Evolutionary conservation across 2,329 filamentous ascomycete genomes (phyloP), one percentile per base, ranked within the genome.

Genomic region (Clonostachys rhizophaga): DNA sequence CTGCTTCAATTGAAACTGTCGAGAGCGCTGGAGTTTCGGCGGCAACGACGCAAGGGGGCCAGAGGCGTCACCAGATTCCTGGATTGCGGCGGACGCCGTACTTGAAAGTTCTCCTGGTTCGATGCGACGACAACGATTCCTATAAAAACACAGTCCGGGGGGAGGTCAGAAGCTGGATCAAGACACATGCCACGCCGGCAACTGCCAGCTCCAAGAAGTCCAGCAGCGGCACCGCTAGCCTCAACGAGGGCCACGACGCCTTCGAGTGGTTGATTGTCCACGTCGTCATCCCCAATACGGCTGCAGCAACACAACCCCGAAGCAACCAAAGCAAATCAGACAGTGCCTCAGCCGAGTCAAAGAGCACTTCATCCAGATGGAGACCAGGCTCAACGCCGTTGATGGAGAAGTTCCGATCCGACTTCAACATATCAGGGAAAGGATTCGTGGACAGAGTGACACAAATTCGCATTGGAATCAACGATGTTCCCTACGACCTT

Each of bases 191-290:
- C 0, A 78, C 82, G 0, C 71, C 79, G 0, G 72, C 81, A 2
- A 73, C 81, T 3, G 72, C 69, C 49, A 78, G 74, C 45, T 80
- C 82, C 46, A 68, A 71, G 58, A 67, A 71, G 33, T 63, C 70
- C 17, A 18, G 36, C 36, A 18, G 36, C 36, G 36, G 36, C 14
- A 39, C 14, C 36, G 12, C 7, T n/a, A 39, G 36, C 36, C 84
- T 81, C 17, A 86, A 91, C 59, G 92, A 96, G 60, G 94, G 95
- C 52, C 94, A 99, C 60, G 92, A 99, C 70, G 92, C 94, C 1
- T 96, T 87, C 56, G 94, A 99, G 66, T 97, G 91, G 88, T 74
- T 99, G 54, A 89, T 99, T 47, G 62, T 99, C 18, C 94, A 99
- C 63, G 89, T 99, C 24, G 88, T 96, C 12, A 75, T 95, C 16